Percentiles rank a stretch among this genome's conserved stretches.
Evolutionary conservation across 2,329 filamentous ascomycete species (phyloP).

Genomic region (Xylaria sp.): DNA sequence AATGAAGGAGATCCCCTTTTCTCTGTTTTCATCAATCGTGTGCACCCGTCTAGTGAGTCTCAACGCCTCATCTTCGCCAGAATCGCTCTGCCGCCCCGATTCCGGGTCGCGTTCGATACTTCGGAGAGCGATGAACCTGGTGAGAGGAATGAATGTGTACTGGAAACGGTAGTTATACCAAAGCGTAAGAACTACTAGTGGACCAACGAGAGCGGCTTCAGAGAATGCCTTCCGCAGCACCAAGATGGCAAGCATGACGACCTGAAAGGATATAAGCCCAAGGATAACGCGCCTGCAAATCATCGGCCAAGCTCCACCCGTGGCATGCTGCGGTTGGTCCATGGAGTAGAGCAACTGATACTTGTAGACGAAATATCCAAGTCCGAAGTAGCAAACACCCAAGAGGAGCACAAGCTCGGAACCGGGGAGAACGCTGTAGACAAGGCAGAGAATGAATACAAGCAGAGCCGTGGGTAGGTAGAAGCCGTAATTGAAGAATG

Average conservation of each 20-base stretch:
- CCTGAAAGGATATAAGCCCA: constrained; percentile 80
- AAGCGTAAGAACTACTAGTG: constrained; percentile 71
- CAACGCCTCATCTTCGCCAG: constrained; percentile 39
- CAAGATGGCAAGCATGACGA: constrained; percentile 84
- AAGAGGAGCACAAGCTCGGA: constrained; percentile 79
- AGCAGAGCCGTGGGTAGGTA: constrained; percentile 89
- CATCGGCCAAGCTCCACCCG: constrained; percentile 91
- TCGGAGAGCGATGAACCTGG: constrained; percentile 84
- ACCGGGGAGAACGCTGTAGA: constrained; percentile 80
- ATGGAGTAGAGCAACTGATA: constrained; percentile 97
- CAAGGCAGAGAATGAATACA: constrained; percentile 89
- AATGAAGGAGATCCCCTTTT: constrained; percentile 64
- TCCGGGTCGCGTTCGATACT: constrained; percentile 66
- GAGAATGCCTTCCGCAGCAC: constrained; percentile 69
- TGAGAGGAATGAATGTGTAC: constrained; percentile 78
- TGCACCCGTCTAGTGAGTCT: constrained; percentile 48
- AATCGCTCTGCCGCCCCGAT: constrained; percentile 40
- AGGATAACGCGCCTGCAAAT: constrained; percentile 89
- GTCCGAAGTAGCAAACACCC: constrained; percentile 74
- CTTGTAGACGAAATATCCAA: constrained; percentile 88
- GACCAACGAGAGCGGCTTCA: constrained; percentile 66
- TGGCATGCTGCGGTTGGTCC: constrained; percentile 93
- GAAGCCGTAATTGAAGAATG: constrained; percentile 91
- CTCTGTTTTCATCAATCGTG: constrained; percentile 67
- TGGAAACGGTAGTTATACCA: constrained; percentile 87